Evolutionary conservation across 2,329 filamentous ascomycete species (phyloP).

Genomic region (Microdochium paspali): DNA sequence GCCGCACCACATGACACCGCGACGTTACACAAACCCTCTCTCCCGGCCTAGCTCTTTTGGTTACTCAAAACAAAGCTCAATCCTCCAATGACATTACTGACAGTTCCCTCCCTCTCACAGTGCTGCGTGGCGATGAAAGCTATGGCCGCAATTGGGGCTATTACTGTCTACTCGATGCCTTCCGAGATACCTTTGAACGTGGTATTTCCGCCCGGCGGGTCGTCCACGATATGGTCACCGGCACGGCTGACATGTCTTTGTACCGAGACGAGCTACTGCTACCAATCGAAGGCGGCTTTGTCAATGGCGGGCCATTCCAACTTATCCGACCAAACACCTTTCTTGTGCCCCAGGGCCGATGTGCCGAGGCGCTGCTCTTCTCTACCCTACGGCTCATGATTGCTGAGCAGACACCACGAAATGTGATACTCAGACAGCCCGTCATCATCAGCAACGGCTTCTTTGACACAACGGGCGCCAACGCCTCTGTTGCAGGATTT

Average conservation of each 20-base stretch:
- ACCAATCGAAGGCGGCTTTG: constrained; percentile 7
- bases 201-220: constrained; percentile 2
- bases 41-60: neutral
- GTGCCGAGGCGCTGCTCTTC: constrained; percentile 12
- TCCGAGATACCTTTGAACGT: constrained; percentile 13
- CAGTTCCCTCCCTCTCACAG: constrained; percentile 3
- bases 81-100: neutral
- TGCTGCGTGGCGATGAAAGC: constrained; percentile 15
- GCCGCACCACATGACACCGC: neutral
- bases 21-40: neutral
- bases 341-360: constrained; percentile 14
- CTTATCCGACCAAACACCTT: constrained; percentile 12
- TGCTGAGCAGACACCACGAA: neutral
- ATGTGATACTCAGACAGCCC: neutral
- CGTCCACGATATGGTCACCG: constrained; percentile 1
- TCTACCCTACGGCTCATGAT: constrained; percentile 6
- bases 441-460: constrained; percentile 12
- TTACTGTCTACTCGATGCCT: constrained; percentile 14
- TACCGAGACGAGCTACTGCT: constrained; percentile 6
- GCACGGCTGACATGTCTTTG: constrained; percentile 3
- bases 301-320: constrained; percentile 9
- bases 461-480: constrained; percentile 13
- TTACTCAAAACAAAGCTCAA: neutral
- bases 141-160: constrained; percentile 16
- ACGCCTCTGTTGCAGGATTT: constrained; percentile 9